phyloP scores from a whole-genome alignment of 306 rosid genomes.

The Abrus pulchellus region DNA sequence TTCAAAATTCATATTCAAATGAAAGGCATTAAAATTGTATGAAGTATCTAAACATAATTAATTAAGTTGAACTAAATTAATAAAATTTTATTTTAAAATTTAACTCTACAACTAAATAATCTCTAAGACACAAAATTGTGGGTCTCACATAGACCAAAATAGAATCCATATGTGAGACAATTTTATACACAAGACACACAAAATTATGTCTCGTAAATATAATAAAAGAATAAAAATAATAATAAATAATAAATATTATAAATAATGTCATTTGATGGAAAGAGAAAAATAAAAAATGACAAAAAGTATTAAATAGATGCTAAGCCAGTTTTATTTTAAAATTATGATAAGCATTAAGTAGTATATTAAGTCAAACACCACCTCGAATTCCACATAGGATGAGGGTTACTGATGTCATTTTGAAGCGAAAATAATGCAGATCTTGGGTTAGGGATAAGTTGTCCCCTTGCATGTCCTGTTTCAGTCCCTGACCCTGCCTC shows the following conservation, averaged over 20 bases:
- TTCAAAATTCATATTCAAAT: slow-evolving; percentile 22
- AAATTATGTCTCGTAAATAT: too few relatives aligned
- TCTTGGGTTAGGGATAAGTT: background rate
- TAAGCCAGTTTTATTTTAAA: too few relatives aligned
- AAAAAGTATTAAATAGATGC: too few relatives aligned
- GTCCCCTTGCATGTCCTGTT: background rate
- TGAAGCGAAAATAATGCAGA: background rate
- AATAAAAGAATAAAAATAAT: too few relatives aligned
- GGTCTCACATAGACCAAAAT: background rate
- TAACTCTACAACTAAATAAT: too few relatives aligned
- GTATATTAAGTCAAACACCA: background rate
- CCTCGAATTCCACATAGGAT: background rate
- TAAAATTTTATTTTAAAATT: too few relatives aligned
- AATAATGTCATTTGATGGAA: too few relatives aligned
- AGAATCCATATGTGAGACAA: background rate
- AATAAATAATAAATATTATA: too few relatives aligned
- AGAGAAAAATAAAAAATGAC: too few relatives aligned
- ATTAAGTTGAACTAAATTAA: too few relatives aligned
- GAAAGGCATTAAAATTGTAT: background rate
- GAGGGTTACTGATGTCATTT: background rate
- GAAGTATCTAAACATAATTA: background rate
- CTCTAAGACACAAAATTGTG: background rate
- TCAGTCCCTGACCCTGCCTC: background rate
- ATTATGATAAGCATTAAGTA: background rate
- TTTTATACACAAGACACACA: background rate